A percentile compares a stretch with the other conserved stretches of the same genome.
Conservation (phyloP, 495 filamentous ascomycete genomes). For the Ascobolus immersus region DNA sequence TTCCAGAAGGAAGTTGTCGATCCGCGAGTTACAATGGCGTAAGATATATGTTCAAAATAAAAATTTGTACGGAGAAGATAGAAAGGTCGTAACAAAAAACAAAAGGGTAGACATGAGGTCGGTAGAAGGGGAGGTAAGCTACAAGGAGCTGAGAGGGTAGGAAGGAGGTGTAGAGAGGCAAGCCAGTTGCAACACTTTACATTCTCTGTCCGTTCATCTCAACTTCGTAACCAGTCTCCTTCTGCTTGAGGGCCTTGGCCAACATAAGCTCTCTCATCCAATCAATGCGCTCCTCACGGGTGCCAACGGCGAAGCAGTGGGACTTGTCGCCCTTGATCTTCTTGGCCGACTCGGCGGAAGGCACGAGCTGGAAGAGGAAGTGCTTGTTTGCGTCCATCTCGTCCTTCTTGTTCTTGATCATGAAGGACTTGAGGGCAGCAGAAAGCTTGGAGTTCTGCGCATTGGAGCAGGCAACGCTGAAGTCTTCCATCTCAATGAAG, state of each 20-base stretch:
- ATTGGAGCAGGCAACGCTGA: constrained; percentile 71
- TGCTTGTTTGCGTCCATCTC: constrained; percentile 27
- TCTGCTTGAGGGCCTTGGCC: constrained; percentile 63
- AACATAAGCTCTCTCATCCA: constrained; percentile 99
- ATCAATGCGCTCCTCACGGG: constrained; percentile 70
- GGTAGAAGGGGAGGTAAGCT: neutral
- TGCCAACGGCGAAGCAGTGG: constrained; percentile 79
- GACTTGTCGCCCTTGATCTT: constrained; percentile 20
- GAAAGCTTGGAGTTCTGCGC: constrained; percentile 49
- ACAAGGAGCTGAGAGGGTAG: neutral
- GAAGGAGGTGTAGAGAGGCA: neutral
- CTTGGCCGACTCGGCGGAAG: constrained; percentile 31
- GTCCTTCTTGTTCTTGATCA: constrained; percentile 29
- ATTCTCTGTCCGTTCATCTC: constrained; percentile 62
- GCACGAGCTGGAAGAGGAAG: constrained; percentile 81
- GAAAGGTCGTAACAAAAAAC: constrained; percentile 6
- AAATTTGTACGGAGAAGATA: too few relatives aligned
- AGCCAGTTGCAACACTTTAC: constrained; percentile 21
- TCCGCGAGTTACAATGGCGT: too few relatives aligned
- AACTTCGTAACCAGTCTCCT: constrained; percentile 55
- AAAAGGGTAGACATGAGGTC: constrained; percentile 3
- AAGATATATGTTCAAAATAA: too few relatives aligned
- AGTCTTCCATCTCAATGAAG: constrained; percentile 82
- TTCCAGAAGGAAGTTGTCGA: constrained; percentile 4
- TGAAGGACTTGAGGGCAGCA: constrained; percentile 66